These are phyloP conservation scores for Vaccinium corymbosum DNA, from an alignment of 148 eudicot genomes.

Conservation along the genomic window DNA sequence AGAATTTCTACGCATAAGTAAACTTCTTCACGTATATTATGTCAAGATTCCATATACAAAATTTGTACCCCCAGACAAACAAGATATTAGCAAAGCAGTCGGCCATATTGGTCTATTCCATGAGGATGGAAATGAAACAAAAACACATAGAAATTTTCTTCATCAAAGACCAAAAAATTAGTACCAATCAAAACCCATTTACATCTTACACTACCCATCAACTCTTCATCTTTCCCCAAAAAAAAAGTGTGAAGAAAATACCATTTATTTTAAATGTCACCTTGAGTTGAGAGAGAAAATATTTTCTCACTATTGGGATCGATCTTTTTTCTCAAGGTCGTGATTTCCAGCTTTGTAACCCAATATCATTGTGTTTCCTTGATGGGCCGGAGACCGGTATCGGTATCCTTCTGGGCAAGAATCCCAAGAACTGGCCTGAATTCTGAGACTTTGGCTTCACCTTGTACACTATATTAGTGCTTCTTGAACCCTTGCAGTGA, in stretches of 20 bases:
- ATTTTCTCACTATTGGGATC: not conserved
- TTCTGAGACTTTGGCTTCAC: constrained; percentile 21
- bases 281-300: not conserved
- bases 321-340: constrained; percentile 32
- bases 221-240: not conserved
- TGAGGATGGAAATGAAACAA: constrained; percentile 12
- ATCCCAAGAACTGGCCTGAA: constrained; percentile 50
- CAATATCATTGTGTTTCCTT: constrained; percentile 71
- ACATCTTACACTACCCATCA: not conserved
- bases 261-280: constrained; percentile 11
- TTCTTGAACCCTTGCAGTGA: constrained; percentile 43
- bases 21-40: not conserved
- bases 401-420: constrained; percentile 53
- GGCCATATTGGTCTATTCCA: not conserved
- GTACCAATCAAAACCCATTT: constrained; percentile 12
- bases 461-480: constrained; percentile 31
- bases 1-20: not conserved
- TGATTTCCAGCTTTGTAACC: constrained; percentile 50
- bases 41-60: not conserved
- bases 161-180: constrained; percentile 12
- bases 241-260: not conserved
- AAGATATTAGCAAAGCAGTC: not conserved
- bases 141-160: not conserved
- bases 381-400: constrained; percentile 71
- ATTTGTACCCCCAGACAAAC: not conserved